These are phyloP conservation scores for Lithospermum erythrorhizon DNA, from an alignment of 257 asterid genomes.

Conservation along the genomic window DNA sequence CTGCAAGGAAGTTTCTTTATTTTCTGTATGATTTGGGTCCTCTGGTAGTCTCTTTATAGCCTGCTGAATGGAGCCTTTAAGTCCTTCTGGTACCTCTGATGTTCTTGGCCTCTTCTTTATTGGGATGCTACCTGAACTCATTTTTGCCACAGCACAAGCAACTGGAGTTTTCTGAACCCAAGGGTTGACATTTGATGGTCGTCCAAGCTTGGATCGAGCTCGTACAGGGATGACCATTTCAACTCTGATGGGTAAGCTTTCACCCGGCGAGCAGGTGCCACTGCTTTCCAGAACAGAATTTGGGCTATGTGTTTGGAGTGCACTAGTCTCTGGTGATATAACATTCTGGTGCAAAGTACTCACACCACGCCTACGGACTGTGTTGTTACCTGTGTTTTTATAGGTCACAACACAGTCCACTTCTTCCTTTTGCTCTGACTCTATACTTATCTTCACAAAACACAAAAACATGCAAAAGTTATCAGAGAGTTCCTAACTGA, in stretches of 20 bases:
- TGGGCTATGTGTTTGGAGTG: conserved; percentile 56
- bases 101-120: conserved; percentile 26
- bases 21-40: neutral
- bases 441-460: conserved; percentile 1
- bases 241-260: conserved; percentile 25
- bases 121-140: conserved; percentile 16
- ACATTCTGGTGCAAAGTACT: conserved; percentile 16
- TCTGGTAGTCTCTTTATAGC: conserved; percentile 3
- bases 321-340: conserved; percentile 21
- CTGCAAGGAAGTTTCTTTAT: conserved; percentile 7
- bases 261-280: conserved; percentile 32
- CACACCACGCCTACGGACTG: conserved; percentile 5
- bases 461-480: neutral
- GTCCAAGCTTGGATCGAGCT: conserved; percentile 50
- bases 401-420: conserved; percentile 6
- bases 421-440: conserved; percentile 18
- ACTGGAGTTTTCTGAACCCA: conserved; percentile 40
- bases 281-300: conserved; percentile 62
- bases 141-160: conserved; percentile 17
- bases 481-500: neutral
- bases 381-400: no score
- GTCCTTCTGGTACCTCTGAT: conserved; percentile 6
- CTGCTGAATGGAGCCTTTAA: neutral
- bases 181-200: conserved; percentile 39
- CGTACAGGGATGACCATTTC: conserved; percentile 32